Base-by-base conservation (phyloP, 768 basidiomycete genomes). In the Suillus hirtellus region DNA sequence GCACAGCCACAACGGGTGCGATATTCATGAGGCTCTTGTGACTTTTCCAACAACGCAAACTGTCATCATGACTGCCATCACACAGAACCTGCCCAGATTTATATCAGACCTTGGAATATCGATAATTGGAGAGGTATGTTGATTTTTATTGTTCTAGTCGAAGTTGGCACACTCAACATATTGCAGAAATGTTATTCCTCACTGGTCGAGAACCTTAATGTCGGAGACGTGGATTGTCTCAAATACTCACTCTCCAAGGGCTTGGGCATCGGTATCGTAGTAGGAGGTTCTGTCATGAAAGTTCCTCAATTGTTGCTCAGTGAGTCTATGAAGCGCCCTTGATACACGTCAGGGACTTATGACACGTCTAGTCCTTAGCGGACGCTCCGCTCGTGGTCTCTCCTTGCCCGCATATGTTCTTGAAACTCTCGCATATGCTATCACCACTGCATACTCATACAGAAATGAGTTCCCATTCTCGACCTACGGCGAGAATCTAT, bases 401-500 rank as follows among this genome's bases (percentile, higher is more conserved):
- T 95, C 93, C 1, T 78, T 98, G 2, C 81, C 90, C 2, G 90
- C 94, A 4, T 98, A 95, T 75, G 76, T 91, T 58, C 88, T 99
- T 24, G 96, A 99, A 73, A 98, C 96, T 0, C 80, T 92, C 35
- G 85, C 93, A 0, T 97, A 97, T 69, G 90, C 89, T 34, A 95
- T 99, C 70, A 95, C 89, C 0, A 84, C 95, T 34, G 87, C 87
- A 12, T 99, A 99, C 77, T 90, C 95, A 2, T 86, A 86, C 69
- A 83, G 94, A 27, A 90, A 93, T 71, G 75, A 80, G 27, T 98
- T 96, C 76, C 95, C 97, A 0, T 97, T 98, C 81, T 94, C 93
- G 21, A 98, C 97, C 0, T 99, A 98, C 64, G 97, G 97, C 71
- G 97, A 99, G 77, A 98, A 96, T 80, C 74, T 95, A 62, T 98